Evolutionary conservation across 2,329 filamentous ascomycete species (phyloP), one percentile per base, ranked within the genome.

Genomic region (Hymenoscyphus repandus): DNA sequence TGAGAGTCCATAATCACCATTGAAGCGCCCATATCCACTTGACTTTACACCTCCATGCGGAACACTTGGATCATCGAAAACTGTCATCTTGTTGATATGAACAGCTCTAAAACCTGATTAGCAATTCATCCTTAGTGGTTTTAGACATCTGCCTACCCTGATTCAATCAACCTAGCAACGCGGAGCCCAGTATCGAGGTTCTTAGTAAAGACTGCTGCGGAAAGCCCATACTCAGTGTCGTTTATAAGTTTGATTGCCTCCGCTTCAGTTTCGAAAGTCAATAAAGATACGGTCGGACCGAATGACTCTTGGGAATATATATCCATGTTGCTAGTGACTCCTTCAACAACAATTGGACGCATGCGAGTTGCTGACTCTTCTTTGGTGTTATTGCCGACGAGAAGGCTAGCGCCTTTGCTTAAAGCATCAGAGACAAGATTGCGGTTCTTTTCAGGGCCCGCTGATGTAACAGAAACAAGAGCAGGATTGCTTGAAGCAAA

Each of bases 21-120:
- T 47, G 65, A 86, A 86, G 5, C 82, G 68, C 3, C 82, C 83
- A 58, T 74, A 83, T 1, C 83, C 83, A 48, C 80, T 84, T 10
- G 70, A 68, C 70, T 86, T 86, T 45, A 73, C 74, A 11, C 58
- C 84, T 7, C 84, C 83, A 60, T 86, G 82, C 0, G 83, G 82
- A 53, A 86, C 64, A 0, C 67, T 69, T 3, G 75, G 64, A 65
- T 86, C 83, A 54, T 87, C 83, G 56, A 86, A 81, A 5, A 86
- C 68, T 2, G 76, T 82, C 73, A 83, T 78, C 45, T 70, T 70
- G 64, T 87, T 88, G 64, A 87, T 84, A 54, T 86, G 83, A 20
- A 83, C 79, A 5, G 79, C 78, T 12, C 82, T 88, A 17, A 76
- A 75, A 20, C n/a, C 32, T 20, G 6, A 20, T 45, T 33, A 45